Conservation (phyloP, 108 stramenopile species). For the Nitzschia inconspicua region DNA sequence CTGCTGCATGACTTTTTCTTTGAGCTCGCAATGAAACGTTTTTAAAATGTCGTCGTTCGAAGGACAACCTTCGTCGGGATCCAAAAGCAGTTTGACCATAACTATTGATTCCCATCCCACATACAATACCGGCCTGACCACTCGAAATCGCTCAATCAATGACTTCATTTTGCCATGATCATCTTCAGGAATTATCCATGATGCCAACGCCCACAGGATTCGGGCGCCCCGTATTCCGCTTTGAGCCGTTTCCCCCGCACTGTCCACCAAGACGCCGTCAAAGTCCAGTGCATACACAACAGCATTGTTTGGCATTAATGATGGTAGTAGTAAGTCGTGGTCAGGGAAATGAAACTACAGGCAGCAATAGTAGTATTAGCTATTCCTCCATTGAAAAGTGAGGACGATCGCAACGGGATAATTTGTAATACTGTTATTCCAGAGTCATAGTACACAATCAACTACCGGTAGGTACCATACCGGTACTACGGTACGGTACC, state of each 20-base stretch:
- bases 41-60: slow-evolving; percentile 12
- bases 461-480: too few relatives aligned
- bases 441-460: too few relatives aligned
- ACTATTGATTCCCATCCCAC: slow-evolving; percentile 31
- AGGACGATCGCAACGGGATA: too few relatives aligned
- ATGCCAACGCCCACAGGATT: slow-evolving; percentile 2
- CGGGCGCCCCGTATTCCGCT: slow-evolving; percentile 15
- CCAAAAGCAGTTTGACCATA: slow-evolving; percentile 14
- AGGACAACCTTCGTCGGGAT: neutral
- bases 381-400: too few relatives aligned
- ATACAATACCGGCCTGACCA: slow-evolving; percentile 23
- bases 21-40: neutral
- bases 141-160: slow-evolving; percentile 18
- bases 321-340: too few relatives aligned
- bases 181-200: slow-evolving; percentile 2
- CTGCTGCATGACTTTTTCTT: neutral
- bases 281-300: slow-evolving; percentile 27
- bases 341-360: too few relatives aligned
- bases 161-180: neutral
- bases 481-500: too few relatives aligned
- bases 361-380: too few relatives aligned
- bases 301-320: too few relatives aligned
- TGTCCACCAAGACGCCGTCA: slow-evolving; percentile 32
- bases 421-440: too few relatives aligned
- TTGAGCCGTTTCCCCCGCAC: slow-evolving; percentile 10